Evolutionary conservation across 306 rosid genomes (phyloP).

Genomic region (Acacia confusa): DNA sequence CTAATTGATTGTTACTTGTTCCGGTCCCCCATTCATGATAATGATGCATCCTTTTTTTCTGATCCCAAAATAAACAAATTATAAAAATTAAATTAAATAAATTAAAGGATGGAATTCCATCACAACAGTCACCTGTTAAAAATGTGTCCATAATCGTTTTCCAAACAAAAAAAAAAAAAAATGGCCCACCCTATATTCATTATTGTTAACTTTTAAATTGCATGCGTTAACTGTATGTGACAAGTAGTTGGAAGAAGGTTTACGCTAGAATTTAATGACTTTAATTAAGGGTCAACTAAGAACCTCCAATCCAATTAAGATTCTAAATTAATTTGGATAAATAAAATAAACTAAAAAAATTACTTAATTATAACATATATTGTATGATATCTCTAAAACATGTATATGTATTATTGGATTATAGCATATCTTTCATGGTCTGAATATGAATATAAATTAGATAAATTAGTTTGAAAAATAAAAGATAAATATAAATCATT

Average conservation of each 20-base stretch:
- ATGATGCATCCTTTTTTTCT: not conserved
- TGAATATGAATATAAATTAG: too few relatives aligned
- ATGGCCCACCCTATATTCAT: not conserved
- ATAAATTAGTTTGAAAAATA: too few relatives aligned
- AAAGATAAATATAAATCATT: too few relatives aligned
- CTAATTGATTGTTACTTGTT: not conserved
- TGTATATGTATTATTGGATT: too few relatives aligned
- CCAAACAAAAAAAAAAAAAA: not conserved
- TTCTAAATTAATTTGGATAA: too few relatives aligned
- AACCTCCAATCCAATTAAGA: too few relatives aligned
- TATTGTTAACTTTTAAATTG: not conserved
- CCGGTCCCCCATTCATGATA: not conserved
- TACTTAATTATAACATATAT: too few relatives aligned
- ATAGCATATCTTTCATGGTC: too few relatives aligned
- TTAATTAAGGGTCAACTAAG: too few relatives aligned
- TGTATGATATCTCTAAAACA: too few relatives aligned
- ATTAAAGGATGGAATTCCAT: not conserved
- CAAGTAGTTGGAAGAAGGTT: not conserved
- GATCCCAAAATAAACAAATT: not conserved
- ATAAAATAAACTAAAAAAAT: too few relatives aligned
- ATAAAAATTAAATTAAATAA: not conserved
- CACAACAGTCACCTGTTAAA: not conserved
- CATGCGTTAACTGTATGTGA: not conserved
- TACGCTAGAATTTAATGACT: not conserved
- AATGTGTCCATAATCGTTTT: too few relatives aligned